A percentile compares a stretch with the other conserved stretches of the same genome.
Evolutionary conservation across 116 monocot species (phyloP).

Genomic region (Posidonia oceanica): DNA sequence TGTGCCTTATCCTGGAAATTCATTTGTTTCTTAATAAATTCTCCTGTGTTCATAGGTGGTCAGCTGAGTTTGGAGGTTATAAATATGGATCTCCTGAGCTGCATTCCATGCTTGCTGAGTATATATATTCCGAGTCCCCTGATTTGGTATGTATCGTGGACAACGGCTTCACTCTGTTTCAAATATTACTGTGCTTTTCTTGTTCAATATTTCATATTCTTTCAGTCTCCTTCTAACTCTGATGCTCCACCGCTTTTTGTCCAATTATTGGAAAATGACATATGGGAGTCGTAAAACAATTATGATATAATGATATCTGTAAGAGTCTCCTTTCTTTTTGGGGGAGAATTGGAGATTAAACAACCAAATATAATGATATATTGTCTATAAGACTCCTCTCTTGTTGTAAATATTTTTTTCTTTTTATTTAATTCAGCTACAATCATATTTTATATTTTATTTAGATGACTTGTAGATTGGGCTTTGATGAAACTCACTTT

Average conservation of each 20-base stretch:
- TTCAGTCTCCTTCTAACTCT: not conserved
- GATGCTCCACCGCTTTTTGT: not conserved
- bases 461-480: too few relatives aligned
- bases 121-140: conserved; percentile 82
- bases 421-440: too few relatives aligned
- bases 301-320: too few relatives aligned
- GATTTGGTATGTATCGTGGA: conserved; percentile 52
- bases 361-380: too few relatives aligned
- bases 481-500: too few relatives aligned
- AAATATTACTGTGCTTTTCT: not conserved
- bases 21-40: not conserved
- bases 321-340: too few relatives aligned
- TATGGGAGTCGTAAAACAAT: not conserved
- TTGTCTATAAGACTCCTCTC: too few relatives aligned
- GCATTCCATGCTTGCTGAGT: conserved; percentile 91
- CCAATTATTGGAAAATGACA: not conserved
- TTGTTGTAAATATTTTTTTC: too few relatives aligned
- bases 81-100: conserved; percentile 70
- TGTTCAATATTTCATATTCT: not conserved
- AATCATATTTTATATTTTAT: too few relatives aligned
- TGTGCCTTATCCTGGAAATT: not conserved
- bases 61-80: conserved; percentile 55
- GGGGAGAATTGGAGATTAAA: too few relatives aligned
- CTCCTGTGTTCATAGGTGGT: conserved; percentile 50
- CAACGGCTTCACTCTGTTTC: not conserved